Base-by-base conservation (phyloP, 2,329 filamentous ascomycete genomes). In the Neofusicoccum parvum region DNA sequence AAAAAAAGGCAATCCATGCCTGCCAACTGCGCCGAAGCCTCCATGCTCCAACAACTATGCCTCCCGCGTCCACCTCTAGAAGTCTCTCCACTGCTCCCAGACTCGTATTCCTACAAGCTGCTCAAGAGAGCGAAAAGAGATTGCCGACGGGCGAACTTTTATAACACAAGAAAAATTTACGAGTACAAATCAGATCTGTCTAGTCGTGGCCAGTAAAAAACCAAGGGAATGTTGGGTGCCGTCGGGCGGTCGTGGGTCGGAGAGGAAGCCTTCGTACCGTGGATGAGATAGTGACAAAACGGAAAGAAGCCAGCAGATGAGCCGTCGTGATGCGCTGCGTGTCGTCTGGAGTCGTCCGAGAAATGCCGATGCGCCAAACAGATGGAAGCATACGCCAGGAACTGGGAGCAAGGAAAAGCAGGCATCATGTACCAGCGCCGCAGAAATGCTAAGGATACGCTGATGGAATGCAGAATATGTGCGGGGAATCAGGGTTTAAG, bases 121-220 rank as follows among this genome's bases (percentile, higher is more conserved):
- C 43, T 36, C n/a, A 20, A 20, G 54, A 48, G 56, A 60, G 56
- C 56, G 20, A 32, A 64, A 48, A 23, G 62, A 64, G 32, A 64
- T 15, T 64, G 62, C 62, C 62, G 62, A 48, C 51, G 50, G 62
- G 62, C 62, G 50, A 60, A 48, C 62, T 56, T 64, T 64, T 56
- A 50, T 64, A n/a, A 48, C 45, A 46, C 62, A 64, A 64, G 41
- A 27, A 64, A 64, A 64, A 27, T 17, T 17, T 43, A 56, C n/a
- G 14, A 39, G 27, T 53, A 54, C 50, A 64, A 64, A 56, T n/a
- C 39, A 27, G 41, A 64, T 45, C 37, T 12, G 50, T 64, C 27
- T 48, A 60, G 56, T 60, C 56, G 56, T 60, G 56, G 48, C 56
- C 43, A 17, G 48, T 60, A 48, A 60, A 60, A 60, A 41, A 60